These are phyloP conservation scores for Neobulgaria alba DNA, from an alignment of 2,329 filamentous ascomycete genomes.

Conservation along the genomic window DNA sequence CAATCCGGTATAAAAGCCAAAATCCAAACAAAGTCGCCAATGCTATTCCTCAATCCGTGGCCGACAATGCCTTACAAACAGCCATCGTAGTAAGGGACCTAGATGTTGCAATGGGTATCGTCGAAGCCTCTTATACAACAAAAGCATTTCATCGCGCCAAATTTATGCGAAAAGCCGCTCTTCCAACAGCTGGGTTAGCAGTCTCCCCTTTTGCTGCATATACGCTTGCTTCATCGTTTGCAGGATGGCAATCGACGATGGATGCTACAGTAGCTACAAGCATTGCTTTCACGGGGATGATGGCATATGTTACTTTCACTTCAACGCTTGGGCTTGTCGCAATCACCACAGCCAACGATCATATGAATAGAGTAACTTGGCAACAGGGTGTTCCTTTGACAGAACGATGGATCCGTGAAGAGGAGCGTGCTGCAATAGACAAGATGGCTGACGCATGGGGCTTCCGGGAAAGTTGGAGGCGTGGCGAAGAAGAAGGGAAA, in stretches of 20 bases:
- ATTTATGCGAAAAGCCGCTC: conserved; percentile 52
- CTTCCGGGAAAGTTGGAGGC: conserved; percentile 69
- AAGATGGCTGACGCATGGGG: conserved; percentile 84
- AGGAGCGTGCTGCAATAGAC: conserved; percentile 82
- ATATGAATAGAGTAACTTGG: conserved; percentile 94
- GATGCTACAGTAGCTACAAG: conserved; percentile 65
- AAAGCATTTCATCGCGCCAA: conserved; percentile 61
- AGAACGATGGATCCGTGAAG: conserved; percentile 79
- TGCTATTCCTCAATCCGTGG: conserved; percentile 63
- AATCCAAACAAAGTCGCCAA: conserved; percentile 62
- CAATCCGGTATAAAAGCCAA: conserved; percentile 49
- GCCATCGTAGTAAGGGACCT: conserved; percentile 76
- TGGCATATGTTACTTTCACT: conserved; percentile 77
- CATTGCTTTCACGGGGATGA: conserved; percentile 69
- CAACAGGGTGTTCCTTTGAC: conserved; percentile 69
- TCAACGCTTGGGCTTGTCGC: conserved; percentile 77
- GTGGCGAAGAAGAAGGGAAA: conserved; percentile 82
- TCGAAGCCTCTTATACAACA: conserved; percentile 60
- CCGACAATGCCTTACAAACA: conserved; percentile 65
- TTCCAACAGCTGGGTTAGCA: conserved; percentile 48
- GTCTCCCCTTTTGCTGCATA: conserved; percentile 61
- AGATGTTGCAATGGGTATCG: conserved; percentile 64
- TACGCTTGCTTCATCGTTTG: conserved; percentile 58
- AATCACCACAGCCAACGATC: conserved; percentile 80
- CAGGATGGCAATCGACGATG: conserved; percentile 65